Base-by-base conservation (phyloP, 2,329 filamentous ascomycete species). In the Colletotrichum sp. region DNA sequence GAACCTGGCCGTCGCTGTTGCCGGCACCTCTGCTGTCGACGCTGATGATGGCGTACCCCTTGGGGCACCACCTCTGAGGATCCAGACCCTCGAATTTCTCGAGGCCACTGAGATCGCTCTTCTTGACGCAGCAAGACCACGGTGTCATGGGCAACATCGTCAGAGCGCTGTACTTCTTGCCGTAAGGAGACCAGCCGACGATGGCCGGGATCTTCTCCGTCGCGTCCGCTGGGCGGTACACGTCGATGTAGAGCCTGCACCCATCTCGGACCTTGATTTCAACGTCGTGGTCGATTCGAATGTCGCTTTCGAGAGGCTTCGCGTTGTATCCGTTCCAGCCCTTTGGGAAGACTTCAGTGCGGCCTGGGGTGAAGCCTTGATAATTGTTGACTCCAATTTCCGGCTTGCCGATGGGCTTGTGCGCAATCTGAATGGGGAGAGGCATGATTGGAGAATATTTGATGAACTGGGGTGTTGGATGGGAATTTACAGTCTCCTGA, bases 241-340 rank as follows among this genome's bases (percentile, higher is more conserved):
- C 82, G 70, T 89, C 87, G 7, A 82, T 81, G 77, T 88, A 88
- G 0, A 89, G 80, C 1, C 81, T 80, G 22, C 78, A 80, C 18
- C 87, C 87, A 74, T 89, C 87, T 56, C 87, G 82, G 2, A 87
- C 81, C 5, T 79, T 78, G 52, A 89, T 85, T 27, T 85, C 83
- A 28, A 88, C 83, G 76, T 88, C 87, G 67, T 88, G 86, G 6
- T 88, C 85, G n/a, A 88, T 79, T 2, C 79, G 80, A 52, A 88
- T 87, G 52, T 86, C 83, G 65, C 80, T 75, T 18, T 83, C 65
- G 80, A 77, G 16, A 85, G 78, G 8, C 81, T 78, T 62, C 81
- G 82, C 6, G 83, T 81, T 79, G 77, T 85, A 82, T 13, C 82
- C 81, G 62, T 83, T 84, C 78, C 83, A 84, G 39, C 86, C 86